phyloP scores from a whole-genome alignment of 176 grass and related monocot genomes.

The Oryza rufipogon region DNA sequence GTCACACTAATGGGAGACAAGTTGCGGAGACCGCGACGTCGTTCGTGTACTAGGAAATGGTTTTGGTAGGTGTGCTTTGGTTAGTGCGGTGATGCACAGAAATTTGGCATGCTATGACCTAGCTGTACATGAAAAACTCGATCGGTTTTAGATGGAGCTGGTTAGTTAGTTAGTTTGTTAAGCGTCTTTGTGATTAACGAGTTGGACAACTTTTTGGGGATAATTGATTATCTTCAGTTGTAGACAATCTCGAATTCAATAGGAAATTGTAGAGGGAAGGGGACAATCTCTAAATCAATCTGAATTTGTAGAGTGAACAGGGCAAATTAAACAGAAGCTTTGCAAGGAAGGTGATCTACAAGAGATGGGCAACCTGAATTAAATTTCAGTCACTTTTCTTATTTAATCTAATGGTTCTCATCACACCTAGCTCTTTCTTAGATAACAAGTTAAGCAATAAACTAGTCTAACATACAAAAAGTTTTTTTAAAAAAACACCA shows the following conservation, averaged over 20 bases:
- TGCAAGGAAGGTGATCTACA: no score
- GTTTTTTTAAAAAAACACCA: no score
- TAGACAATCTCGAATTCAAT: no score
- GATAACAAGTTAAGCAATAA: no score
- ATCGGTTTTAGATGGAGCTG: background rate
- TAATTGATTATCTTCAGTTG: background rate
- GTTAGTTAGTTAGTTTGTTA: background rate
- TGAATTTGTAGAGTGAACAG: no score
- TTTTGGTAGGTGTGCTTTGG: no score
- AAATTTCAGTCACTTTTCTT: no score
- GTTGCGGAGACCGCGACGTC: background rate
- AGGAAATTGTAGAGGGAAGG: no score
- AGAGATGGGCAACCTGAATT: no score
- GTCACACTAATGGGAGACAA: background rate
- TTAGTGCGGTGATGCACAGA: background rate
- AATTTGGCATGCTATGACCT: constrained; percentile 10
- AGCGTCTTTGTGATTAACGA: background rate
- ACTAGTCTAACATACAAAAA: no score
- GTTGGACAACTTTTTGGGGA: background rate
- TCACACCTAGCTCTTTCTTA: no score
- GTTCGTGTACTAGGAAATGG: background rate
- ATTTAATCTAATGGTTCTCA: no score
- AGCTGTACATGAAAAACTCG: background rate
- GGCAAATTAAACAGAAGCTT: background rate
- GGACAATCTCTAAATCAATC: background rate